Percentiles rank a stretch among this genome's conserved stretches.
Conservation (phyloP, 352 stramenopile genomes). For the Phytopythium montanum region DNA sequence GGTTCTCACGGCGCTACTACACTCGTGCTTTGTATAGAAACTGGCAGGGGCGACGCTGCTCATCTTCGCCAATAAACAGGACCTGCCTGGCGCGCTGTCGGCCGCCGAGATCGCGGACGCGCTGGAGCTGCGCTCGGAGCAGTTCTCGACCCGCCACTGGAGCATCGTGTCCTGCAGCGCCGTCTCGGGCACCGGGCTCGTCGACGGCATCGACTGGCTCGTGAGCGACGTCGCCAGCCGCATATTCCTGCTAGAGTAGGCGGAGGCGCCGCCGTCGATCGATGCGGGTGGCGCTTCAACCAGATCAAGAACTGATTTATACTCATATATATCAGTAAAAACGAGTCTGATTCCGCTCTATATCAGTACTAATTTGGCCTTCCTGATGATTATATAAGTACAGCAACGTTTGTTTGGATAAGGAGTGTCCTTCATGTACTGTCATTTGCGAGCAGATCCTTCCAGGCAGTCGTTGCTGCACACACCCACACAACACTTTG, state of each 20-base stretch:
- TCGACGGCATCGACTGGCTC: slow-evolving; percentile 98
- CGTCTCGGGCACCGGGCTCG: slow-evolving; percentile 93
- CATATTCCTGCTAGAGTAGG: slow-evolving; percentile 93
- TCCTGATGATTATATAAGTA: too few relatives aligned
- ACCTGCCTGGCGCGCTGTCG: slow-evolving; percentile 91
- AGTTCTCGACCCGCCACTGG: slow-evolving; percentile 86
- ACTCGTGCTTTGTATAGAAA: slow-evolving; percentile 70
- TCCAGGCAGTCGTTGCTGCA: neutral
- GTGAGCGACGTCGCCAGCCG: slow-evolving; percentile 94
- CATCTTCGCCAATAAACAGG: slow-evolving; percentile 99
- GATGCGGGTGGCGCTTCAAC: neutral
- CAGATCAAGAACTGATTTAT: neutral
- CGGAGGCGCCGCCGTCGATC: too few relatives aligned
- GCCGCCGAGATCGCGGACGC: slow-evolving; percentile 89
- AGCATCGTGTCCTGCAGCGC: slow-evolving; percentile 96
- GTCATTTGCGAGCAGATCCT: neutral
- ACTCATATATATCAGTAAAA: neutral
- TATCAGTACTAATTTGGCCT: neutral
- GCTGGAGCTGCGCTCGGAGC: slow-evolving; percentile 77
- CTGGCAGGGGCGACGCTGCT: slow-evolving; percentile 97
- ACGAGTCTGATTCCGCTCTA: neutral
- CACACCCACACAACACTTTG: neutral
- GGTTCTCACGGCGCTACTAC: too few relatives aligned
- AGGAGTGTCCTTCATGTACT: too few relatives aligned
- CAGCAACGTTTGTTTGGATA: too few relatives aligned